A percentile compares a stretch with the other conserved stretches of the same genome.
Evolutionary conservation across 768 basidiomycete species (phyloP).

Genomic region (Tulasnella sp.): DNA sequence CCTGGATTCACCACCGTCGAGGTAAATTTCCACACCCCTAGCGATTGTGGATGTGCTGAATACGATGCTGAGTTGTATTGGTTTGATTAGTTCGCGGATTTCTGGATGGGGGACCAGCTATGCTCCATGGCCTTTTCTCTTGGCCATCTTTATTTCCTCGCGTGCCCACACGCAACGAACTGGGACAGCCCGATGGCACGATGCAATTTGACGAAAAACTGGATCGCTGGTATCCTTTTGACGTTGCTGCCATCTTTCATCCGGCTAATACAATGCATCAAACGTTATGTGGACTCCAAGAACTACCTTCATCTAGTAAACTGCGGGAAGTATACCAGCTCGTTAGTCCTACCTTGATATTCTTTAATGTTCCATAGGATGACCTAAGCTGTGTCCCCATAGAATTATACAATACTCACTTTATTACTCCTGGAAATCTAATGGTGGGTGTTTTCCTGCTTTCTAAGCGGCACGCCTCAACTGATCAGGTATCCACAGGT

Average conservation of each 20-base stretch:
- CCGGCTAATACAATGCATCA: constrained; percentile 77
- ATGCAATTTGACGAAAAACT: constrained; percentile 41
- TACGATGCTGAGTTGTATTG: not conserved
- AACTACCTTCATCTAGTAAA: constrained; percentile 77
- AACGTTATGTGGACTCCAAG: constrained; percentile 74
- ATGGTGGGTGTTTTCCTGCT: constrained; percentile 33
- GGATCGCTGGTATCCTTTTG: constrained; percentile 53
- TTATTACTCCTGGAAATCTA: constrained; percentile 71
- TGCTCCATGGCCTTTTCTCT: constrained; percentile 71
- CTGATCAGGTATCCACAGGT: too few species aligned
- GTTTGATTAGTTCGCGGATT: constrained; percentile 74
- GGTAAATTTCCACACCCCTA: too few species aligned
- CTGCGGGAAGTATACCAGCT: constrained; percentile 62
- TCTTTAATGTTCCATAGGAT: not conserved
- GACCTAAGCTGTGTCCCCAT: constrained; percentile 26
- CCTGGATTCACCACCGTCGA: constrained; percentile 69
- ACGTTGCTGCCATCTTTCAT: constrained; percentile 56
- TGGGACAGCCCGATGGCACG: constrained; percentile 41
- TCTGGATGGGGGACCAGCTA: constrained; percentile 85
- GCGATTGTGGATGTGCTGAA: constrained; percentile 7
- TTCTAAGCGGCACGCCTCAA: constrained; percentile 14
- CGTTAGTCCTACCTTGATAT: constrained; percentile 6
- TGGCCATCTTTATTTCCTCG: constrained; percentile 60
- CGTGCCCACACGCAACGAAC: constrained; percentile 54
- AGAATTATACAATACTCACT: constrained; percentile 55